Conservation (phyloP, 1,284 basidiomycete genomes). For the Coriolopsis trogii region DNA sequence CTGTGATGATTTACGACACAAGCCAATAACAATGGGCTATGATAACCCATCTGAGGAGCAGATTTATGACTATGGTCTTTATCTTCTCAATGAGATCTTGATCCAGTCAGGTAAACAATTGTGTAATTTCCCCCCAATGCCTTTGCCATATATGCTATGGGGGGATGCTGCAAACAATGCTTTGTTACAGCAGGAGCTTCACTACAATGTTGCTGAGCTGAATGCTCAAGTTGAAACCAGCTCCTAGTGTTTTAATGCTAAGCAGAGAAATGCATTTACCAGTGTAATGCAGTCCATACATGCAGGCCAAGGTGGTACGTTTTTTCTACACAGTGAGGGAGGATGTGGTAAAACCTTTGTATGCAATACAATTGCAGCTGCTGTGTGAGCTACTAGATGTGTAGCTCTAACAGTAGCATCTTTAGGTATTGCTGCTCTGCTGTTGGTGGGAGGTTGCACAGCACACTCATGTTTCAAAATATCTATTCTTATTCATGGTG, state of each 20-base stretch:
- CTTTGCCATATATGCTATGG: conserved; percentile 35
- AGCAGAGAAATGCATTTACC: too few species aligned
- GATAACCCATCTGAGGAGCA: too few species aligned
- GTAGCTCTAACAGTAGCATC: too few species aligned
- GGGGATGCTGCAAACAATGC: conserved; percentile 30
- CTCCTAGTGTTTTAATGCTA: too few species aligned
- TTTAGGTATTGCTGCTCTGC: conserved; percentile 44
- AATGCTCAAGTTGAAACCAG: too few species aligned
- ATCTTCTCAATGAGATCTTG: conserved; percentile 36
- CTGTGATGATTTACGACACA: conserved; percentile 43
- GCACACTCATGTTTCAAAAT: conserved; percentile 48
- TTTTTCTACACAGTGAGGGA: conserved; percentile 26
- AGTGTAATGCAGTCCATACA: conserved; percentile 34
- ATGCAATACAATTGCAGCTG: too few species aligned
- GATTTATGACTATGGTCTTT: too few species aligned
- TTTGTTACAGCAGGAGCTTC: conserved; percentile 42
- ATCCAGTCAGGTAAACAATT: conserved; percentile 25
- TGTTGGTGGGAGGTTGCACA: conserved; percentile 44
- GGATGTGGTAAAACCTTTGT: conserved; percentile 55
- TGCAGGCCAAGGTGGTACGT: background rate
- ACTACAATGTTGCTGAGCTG: too few species aligned
- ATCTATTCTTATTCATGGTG: conserved; percentile 37
- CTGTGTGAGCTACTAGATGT: too few species aligned
- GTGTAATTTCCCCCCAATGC: conserved; percentile 36
- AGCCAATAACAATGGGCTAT: too few species aligned